Percentiles rank a stretch among this genome's conserved stretches.
These are phyloP conservation scores for Brettanomyces naardenensis DNA, from an alignment of 805 yeast species.

Conservation along the genomic window DNA sequence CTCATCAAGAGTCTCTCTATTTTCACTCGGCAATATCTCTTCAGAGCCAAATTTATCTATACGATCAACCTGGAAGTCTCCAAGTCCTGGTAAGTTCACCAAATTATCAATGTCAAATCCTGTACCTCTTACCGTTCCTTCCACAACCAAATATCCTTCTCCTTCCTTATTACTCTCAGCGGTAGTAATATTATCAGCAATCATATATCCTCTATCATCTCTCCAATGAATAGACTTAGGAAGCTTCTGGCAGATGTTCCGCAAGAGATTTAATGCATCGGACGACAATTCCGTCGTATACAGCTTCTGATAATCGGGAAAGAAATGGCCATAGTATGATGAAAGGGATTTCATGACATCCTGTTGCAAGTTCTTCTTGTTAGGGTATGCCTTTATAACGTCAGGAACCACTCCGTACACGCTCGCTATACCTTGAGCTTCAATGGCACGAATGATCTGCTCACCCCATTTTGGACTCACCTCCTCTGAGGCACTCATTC, in stretches of 20 bases:
- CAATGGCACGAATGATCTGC: constrained; percentile 78
- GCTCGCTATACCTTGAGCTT: constrained; percentile 86
- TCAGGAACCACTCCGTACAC: constrained; percentile 75
- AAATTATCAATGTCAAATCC: constrained; percentile 74
- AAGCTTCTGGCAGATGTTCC: constrained; percentile 75
- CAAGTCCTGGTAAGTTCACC: constrained; percentile 82
- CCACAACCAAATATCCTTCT: constrained; percentile 45
- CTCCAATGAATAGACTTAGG: constrained; percentile 89
- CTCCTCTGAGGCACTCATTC: constrained; percentile 80
- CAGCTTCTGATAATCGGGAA: constrained; percentile 73
- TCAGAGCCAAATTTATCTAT: constrained; percentile 43
- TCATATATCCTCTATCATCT: constrained; percentile 81
- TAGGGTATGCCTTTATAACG: constrained; percentile 51
- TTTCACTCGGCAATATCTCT: constrained; percentile 26
- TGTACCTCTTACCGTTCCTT: constrained; percentile 81
- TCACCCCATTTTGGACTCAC: constrained; percentile 79
- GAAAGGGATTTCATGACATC: constrained; percentile 60
- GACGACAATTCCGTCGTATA: constrained; percentile 58
- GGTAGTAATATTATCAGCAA: constrained; percentile 53
- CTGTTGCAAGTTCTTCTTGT: constrained; percentile 63
- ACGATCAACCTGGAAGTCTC: constrained; percentile 73
- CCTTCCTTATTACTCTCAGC: constrained; percentile 16
- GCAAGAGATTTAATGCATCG: constrained; percentile 66
- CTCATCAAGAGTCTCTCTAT: constrained; percentile 52
- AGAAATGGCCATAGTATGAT: constrained; percentile 65